phyloP scores from a whole-genome alignment of 2,329 filamentous ascomycete species.

The Cladophialophora bantiana region DNA sequence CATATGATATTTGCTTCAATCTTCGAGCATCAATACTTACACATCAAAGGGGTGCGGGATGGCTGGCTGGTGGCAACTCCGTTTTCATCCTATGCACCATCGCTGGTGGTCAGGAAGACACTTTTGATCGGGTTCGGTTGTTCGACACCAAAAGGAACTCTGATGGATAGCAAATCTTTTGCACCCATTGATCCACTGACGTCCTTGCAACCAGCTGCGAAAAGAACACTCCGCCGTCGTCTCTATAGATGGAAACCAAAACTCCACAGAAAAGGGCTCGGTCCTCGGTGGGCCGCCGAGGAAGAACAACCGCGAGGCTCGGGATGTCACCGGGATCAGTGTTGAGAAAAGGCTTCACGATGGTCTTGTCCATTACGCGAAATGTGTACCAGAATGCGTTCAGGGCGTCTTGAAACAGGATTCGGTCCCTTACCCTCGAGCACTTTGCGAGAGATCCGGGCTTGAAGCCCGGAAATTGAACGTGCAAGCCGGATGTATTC shows the following conservation, averaged over 20 bases:
- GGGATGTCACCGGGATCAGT: neutral
- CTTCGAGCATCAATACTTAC: too few species aligned
- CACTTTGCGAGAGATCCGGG: neutral
- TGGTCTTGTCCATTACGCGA: constrained; percentile 4
- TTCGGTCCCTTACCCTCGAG: neutral
- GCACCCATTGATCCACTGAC: neutral
- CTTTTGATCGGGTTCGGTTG: neutral
- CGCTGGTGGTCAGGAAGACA: neutral
- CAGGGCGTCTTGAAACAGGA: neutral
- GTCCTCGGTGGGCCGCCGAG: neutral
- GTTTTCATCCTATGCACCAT: constrained; percentile 8
- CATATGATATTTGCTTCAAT: too few species aligned
- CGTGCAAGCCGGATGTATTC: neutral
- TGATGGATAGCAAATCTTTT: constrained; percentile 4
- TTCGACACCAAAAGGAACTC: neutral
- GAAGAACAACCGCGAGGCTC: neutral
- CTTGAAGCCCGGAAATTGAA: constrained; percentile 1
- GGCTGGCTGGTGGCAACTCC: too few species aligned
- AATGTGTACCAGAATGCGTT: constrained; percentile 6
- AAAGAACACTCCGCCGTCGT: constrained; percentile 2
- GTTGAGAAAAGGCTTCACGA: neutral
- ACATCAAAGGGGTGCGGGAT: too few species aligned
- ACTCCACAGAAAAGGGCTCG: constrained; percentile 1
- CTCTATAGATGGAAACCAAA: constrained; percentile 3
- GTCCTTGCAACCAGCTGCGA: neutral